Evolutionary conservation across 2,329 filamentous ascomycete species (phyloP), one percentile per base, ranked within the genome.

Genomic region (Trichoderma koningiopsis): DNA sequence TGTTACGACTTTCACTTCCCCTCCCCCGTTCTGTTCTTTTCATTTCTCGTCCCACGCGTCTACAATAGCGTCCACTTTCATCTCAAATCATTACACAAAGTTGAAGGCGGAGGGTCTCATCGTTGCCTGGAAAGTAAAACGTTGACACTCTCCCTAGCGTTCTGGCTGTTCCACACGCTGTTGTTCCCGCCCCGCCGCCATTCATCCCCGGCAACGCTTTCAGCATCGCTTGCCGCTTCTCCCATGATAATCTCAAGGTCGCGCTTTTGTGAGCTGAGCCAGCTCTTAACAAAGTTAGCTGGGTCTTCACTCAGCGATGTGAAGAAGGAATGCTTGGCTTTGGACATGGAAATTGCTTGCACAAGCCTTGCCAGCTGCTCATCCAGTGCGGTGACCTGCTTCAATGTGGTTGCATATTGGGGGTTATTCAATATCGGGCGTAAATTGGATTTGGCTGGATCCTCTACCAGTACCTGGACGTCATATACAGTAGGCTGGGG

Each of bases 321-420:
- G 79, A 96, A 91, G 83, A 99, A 99, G 19, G 90, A 88, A 78
- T 97, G 93, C 78, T 97, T 97, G 29, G 93, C 92, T 78, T 97
- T 97, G 31, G 92, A 93, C 73, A 94, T 89, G 33, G 90, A 87
- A 56, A 97, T 87, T 1, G 92, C 93, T 78, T 97, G 93, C 68
- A 97, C 85, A 24, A 97, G 85, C 16, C 92, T 85, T 0, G 94
- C 92, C 3, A 98, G 85, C 74, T 97, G 92, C 70, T 97, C 94
- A 76, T 99, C 96, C 24, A 97, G 85, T 6, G 82, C 81, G 33
- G 88, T 85, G 66, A 97, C 92, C 71, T 94, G 89, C 73, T 91
- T 91, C 35, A 98, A 87, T 76, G 90, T 91, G 49, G 85, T 82
- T 19, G 90, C 87, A 79, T 93, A 92, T 68, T 88, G 84, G 1